Base-by-base conservation (phyloP, 148 eudicot genomes). In the Tetragonia tetragonoides region DNA sequence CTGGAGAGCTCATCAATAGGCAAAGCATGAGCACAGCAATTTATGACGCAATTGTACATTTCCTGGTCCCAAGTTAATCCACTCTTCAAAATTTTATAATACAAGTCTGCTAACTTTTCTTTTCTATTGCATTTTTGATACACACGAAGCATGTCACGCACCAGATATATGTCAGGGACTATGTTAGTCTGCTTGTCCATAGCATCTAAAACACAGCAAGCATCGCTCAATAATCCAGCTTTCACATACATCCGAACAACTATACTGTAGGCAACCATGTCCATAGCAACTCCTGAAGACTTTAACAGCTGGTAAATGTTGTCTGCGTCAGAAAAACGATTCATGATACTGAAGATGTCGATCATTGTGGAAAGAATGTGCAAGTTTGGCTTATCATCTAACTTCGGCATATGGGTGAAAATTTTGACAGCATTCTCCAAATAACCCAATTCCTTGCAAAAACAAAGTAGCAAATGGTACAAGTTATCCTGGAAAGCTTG, bases 21-120 rank as follows among this genome's bases (percentile, higher is more conserved):
- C 75, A 95, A 75, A 69, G 97, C 94, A 82, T 78, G 90, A 67
- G 99, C 96, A 84, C 99, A 95, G 79, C 99, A 95, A 77, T 95
- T 95, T 81, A 95, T 91, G 67, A 91, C 88, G 73, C 94, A 91
- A 59, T 90, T 93, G 75, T 95, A 93, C 97, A 93, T 88, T 80
- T 95, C 97, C 86, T 91, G 89, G 83, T 95, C 97, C 99, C 97
- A 93, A 24, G 72, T 79, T 28, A 87, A 53, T 57, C 85, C 89
- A 51, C 77, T 79, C 82, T 93, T 95, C 87, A 87, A 77, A 74
- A 81, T 85, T 82, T 81, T 91, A 85, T 95, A 92, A 78, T 95
- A 95, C 66, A 93, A 70, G 23, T 84, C 88, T 37, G 87, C 83
- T 87, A 95, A 74, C 68, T 87, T 91, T 47, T 87, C 94, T 44